A percentile compares a stretch with the other conserved stretches of the same genome.
These are phyloP conservation scores for Diaporthe batatas DNA, from an alignment of 2,329 filamentous ascomycete genomes.

Conservation along the genomic window DNA sequence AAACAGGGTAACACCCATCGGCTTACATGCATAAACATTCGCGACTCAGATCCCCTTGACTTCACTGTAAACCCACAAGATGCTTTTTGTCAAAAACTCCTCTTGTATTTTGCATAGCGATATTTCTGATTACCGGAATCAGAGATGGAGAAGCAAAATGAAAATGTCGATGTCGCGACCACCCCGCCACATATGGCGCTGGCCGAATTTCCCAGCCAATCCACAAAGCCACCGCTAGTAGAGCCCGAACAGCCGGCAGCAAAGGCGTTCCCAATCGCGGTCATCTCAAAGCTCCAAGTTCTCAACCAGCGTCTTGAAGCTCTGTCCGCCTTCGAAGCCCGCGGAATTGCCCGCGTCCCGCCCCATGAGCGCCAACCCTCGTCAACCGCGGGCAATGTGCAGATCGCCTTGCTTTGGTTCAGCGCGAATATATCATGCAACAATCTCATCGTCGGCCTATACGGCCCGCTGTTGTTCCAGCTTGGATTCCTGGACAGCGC, in stretches of 20 bases:
- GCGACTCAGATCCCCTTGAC: background rate
- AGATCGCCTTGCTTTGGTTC: conserved; percentile 59
- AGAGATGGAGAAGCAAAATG: background rate
- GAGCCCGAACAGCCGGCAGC: background rate
- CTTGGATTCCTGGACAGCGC: conserved; percentile 49
- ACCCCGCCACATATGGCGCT: conserved; percentile 43
- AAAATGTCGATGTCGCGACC: background rate
- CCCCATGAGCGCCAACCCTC: conserved; percentile 53
- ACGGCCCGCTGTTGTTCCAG: conserved; percentile 49
- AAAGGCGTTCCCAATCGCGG: background rate
- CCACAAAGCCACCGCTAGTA: background rate
- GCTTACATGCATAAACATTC: background rate
- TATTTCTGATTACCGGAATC: accelerated
- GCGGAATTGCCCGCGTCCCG: conserved; percentile 56
- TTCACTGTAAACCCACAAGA: background rate
- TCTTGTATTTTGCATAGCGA: background rate
- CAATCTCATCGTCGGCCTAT: conserved; percentile 53
- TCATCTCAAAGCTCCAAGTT: conserved; percentile 6
- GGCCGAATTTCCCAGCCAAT: conserved; percentile 50
- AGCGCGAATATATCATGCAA: conserved; percentile 60
- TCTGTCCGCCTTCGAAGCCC: conserved; percentile 55
- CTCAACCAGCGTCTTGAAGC: conserved; percentile 49
- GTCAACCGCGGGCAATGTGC: conserved; percentile 52
- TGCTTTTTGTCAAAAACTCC: too few relatives aligned
- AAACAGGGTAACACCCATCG: background rate